Percentiles rank a stretch among this genome's conserved stretches.
Conservation (phyloP, 495 filamentous ascomycete genomes). For the Polyplosphaeria fusca region DNA sequence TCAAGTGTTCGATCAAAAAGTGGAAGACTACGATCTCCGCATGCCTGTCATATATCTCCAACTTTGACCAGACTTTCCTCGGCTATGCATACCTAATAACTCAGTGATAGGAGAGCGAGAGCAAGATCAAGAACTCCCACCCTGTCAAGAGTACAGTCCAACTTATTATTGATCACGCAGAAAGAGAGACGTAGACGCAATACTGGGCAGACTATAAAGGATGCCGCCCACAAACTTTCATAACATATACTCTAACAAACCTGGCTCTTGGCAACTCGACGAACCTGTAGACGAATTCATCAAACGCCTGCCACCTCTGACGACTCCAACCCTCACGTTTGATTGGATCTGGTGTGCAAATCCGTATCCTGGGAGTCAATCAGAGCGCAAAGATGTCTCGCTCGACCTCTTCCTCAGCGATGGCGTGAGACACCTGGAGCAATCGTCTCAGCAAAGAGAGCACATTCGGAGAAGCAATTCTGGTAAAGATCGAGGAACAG, state of each 20-base stretch:
- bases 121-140: too few relatives aligned
- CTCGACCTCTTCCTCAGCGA: constrained; percentile 46
- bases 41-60: too few relatives aligned
- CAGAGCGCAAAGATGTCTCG: constrained; percentile 5
- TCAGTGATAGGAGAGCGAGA: too few relatives aligned
- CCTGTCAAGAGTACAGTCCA: too few relatives aligned
- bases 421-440: constrained; percentile 46
- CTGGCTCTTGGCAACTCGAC: constrained; percentile 49
- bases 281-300: constrained; percentile 65
- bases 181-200: too few relatives aligned
- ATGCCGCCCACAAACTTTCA: constrained; percentile 33
- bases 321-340: constrained; percentile 34
- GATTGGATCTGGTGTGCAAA: constrained; percentile 69
- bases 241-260: constrained; percentile 47
- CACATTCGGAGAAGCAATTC: constrained; percentile 44
- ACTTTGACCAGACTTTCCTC: too few relatives aligned
- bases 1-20: too few relatives aligned
- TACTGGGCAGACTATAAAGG: background rate
- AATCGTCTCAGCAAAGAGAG: constrained; percentile 42
- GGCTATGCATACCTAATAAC: too few relatives aligned
- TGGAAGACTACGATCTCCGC: too few relatives aligned
- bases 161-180: too few relatives aligned
- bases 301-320: constrained; percentile 61
- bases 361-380: constrained; percentile 39
- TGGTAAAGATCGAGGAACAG: constrained; percentile 39